Evolutionary conservation across 2,329 filamentous ascomycete genomes (phyloP), one percentile per base, ranked within the genome.

Genomic region (Madurella mycetomatis): DNA sequence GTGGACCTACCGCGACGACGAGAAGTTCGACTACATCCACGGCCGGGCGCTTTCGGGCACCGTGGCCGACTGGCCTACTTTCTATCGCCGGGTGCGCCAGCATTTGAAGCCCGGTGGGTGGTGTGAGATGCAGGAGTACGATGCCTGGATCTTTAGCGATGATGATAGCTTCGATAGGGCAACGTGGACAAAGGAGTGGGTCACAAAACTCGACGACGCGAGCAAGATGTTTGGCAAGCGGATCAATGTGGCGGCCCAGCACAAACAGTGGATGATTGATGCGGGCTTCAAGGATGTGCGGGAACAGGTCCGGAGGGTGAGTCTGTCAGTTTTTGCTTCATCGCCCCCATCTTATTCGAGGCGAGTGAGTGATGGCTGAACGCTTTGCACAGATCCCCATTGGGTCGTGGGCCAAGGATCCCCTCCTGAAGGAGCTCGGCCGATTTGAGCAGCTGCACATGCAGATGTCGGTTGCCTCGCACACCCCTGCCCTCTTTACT

Each of bases 1-100:
- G 0, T 72, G 69, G 69, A 81, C 68, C 70, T 79, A 67, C 34
- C 70, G 73, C 4, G 64, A 70, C 1, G 65, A 77, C 47, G 1
- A 72, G 66, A 67, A 73, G 48, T 81, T 81, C 61, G 80, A 84
- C 65, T 81, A 76, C 62, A 78, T 85, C 58, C 82, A 83, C 64
- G 77, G 76, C 2, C 75, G 77, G 15, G 56, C 54, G 15, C 41
- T 63, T 19, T 55, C 54, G 13, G 56, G 58, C 12, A 48, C 48
- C 16, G 49, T 63, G 16, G 42, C 48, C 2, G 59, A 60, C 52
- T 64, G 60, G 59, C 25, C 53, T 0, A 9, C 18, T 1, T 59
- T 62, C 43, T 64, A 62, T 39, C 41, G 44, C 8, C 52, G 60
- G 53, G 53, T 50, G 11, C 58, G 48, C 49, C 49, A 37, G 13